These are phyloP conservation scores for Tetrapisispora iriomotensis DNA, from an alignment of 805 yeast genomes.

Conservation along the genomic window DNA sequence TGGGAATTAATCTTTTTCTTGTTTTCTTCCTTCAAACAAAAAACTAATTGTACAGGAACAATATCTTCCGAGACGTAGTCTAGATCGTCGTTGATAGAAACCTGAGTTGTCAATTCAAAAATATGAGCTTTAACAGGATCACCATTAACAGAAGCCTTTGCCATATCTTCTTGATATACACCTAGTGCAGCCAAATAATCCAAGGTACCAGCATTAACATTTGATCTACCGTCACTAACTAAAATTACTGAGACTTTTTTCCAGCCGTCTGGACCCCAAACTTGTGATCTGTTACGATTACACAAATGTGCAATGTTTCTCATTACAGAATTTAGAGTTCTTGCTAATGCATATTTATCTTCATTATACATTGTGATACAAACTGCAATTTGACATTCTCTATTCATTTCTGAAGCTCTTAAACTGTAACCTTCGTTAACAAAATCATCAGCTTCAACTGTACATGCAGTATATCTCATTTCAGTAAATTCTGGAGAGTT, in stretches of 20 bases:
- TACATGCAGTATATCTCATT: slow-evolving; percentile 96
- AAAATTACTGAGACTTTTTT: slow-evolving; percentile 87
- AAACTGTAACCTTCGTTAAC: slow-evolving; percentile 71
- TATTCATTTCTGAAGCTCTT: slow-evolving; percentile 73
- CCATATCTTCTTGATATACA: slow-evolving; percentile 93
- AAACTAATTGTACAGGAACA: slow-evolving; percentile 89
- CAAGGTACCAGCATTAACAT: slow-evolving; percentile 72
- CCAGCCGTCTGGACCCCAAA: slow-evolving; percentile 98
- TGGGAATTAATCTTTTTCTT: slow-evolving; percentile 94
- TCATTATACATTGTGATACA: slow-evolving; percentile 98
- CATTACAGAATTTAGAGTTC: slow-evolving; percentile 93
- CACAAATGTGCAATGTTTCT: slow-evolving; percentile 82
- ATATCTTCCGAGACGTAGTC: slow-evolving; percentile 85
- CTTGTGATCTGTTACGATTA: slow-evolving; percentile 66
- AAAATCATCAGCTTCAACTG: slow-evolving; percentile 85
- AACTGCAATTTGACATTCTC: slow-evolving; percentile 86
- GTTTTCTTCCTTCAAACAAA: slow-evolving; percentile 87
- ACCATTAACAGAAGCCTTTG: slow-evolving; percentile 86
- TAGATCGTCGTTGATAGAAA: slow-evolving; percentile 79
- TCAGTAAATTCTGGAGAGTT: slow-evolving; percentile 89
- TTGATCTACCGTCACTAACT: slow-evolving; percentile 90
- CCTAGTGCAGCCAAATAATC: slow-evolving; percentile 92
- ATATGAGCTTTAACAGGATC: slow-evolving; percentile 88
- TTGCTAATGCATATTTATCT: slow-evolving; percentile 77
- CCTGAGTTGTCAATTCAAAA: slow-evolving; percentile 93